These are phyloP conservation scores for Coemansia sp. DNA, from an alignment of 192 early-diverging fungal genomes.

Conservation along the genomic window DNA sequence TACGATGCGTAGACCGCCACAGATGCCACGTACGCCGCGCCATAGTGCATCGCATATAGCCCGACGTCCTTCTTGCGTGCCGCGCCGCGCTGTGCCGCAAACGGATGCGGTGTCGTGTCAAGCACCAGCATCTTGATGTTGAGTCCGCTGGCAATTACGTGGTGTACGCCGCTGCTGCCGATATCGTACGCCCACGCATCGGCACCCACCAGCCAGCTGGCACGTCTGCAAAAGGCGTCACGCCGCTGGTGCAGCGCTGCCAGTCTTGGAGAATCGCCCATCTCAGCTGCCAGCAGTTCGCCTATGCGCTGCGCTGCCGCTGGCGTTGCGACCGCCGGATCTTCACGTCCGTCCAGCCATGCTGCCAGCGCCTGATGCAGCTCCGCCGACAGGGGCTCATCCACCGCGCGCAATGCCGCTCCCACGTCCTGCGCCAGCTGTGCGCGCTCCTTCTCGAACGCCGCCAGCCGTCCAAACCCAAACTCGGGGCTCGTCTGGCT, in stretches of 20 bases:
- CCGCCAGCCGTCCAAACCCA: conserved; percentile 78
- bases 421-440: conserved; percentile 66
- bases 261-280: conserved; percentile 16
- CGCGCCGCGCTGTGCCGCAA: conserved; percentile 51
- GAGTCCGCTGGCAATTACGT: conserved; percentile 78
- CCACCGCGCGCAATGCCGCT: conserved; percentile 57
- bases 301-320: conserved; percentile 54
- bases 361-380: conserved; percentile 63
- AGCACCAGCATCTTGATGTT: conserved; percentile 91
- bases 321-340: conserved; percentile 59
- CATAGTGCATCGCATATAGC: conserved; percentile 95
- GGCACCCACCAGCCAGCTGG: conserved; percentile 88
- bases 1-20: conserved; percentile 85
- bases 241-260: conserved; percentile 25
- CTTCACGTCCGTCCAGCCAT: conserved; percentile 66
- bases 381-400: conserved; percentile 50
- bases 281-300: conserved; percentile 51
- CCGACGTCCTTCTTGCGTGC: conserved; percentile 92
- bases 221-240: conserved; percentile 58
- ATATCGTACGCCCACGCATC: conserved; percentile 87
- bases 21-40: conserved; percentile 86
- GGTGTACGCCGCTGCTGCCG: conserved; percentile 86
- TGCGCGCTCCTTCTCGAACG: conserved; percentile 66
- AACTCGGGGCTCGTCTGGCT: conserved; percentile 76
- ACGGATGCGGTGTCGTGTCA: conserved; percentile 81